Percentiles rank a stretch among this genome's conserved stretches.
Evolutionary conservation across 1,284 basidiomycete genomes (phyloP).

Genomic region (Agaricales sp.): DNA sequence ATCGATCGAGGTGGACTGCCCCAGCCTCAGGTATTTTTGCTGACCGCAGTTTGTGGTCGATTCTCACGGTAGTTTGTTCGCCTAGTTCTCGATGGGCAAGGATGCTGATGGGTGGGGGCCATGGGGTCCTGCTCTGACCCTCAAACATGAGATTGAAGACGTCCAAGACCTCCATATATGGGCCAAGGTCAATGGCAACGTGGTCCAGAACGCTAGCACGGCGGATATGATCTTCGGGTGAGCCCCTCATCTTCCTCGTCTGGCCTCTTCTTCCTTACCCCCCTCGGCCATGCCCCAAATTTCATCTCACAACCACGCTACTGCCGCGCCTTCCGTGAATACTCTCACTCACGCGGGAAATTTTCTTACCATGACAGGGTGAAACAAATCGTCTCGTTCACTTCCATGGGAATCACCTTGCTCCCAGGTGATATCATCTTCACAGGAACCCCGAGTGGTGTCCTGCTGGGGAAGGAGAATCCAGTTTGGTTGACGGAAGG

Average conservation of each 20-base stretch:
- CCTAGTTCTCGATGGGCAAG: conserved; percentile 33
- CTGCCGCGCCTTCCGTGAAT: too few species aligned
- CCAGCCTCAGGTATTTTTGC: conserved; percentile 15
- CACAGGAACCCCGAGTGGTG: conserved; percentile 36
- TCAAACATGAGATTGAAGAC: conserved; percentile 29
- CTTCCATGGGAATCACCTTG: conserved; percentile 49
- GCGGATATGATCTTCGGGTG: conserved; percentile 29
- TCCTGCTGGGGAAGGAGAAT: conserved; percentile 23
- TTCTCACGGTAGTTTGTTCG: not conserved
- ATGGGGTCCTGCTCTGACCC: conserved; percentile 35
- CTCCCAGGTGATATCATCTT: conserved; percentile 47
- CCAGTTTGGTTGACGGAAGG: conserved; percentile 27
- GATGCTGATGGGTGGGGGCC: conserved; percentile 30
- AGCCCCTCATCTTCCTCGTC: not conserved
- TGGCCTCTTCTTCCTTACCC: not conserved
- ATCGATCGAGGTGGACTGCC: conserved; percentile 30
- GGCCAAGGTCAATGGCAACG: conserved; percentile 37
- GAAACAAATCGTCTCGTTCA: conserved; percentile 35
- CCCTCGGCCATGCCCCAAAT: too few species aligned
- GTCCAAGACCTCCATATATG: conserved; percentile 34
- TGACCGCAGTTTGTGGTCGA: not conserved
- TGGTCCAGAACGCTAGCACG: conserved; percentile 39
- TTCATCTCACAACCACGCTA: too few species aligned
- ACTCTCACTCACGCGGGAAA: too few species aligned
- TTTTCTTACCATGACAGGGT: conserved; percentile 13